Evolutionary conservation across 306 rosid genomes (phyloP), one percentile per base, ranked within the genome.

Genomic region (Heteromeles arbutifolia): DNA sequence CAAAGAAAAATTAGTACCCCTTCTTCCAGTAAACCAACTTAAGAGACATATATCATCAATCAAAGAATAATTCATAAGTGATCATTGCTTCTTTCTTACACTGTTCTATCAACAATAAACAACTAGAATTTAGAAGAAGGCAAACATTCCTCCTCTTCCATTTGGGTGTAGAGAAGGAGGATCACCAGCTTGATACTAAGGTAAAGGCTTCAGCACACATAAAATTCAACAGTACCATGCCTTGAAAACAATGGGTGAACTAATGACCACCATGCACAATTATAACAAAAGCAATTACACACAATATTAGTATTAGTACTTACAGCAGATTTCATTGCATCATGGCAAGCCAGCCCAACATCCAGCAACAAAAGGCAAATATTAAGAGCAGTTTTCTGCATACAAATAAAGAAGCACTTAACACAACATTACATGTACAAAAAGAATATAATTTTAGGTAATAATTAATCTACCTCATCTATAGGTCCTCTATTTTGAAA

Each of bases 241-340:
- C 66, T 12, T 26, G 39, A 28, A 11, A 26, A 26, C 37, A 65
- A 65, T 21, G 48, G 45, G 11, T 19, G 70, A 34, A 65, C 48
- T 65, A 11, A 65, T 34, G 50, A 14, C 32, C 67, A 29, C 74
- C 86, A 11, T 34, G 69, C 69, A 32, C 17, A 65, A 65, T 21
- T 52, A 28, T 69, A 7, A 43, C 14, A 48, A 70, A 80, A 77
- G 58, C 70, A 78, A 77, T 41, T 21, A 82, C 73, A 70, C 12
- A 73, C 63, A 81, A 13, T 32, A 68, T 72, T 53, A 78, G 62
- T 22, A 77, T 72, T 59, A 74, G 76, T 83, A 92, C 99, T 96
- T 90, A 96, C 99, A 59, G 98, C 96, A 81, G 96, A 90, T 77
- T 90, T 92, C 78, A 88, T 84, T 80, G 99, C 98, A 89, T 90